Evolutionary conservation across 805 yeast species (phyloP).

Genomic region (Diddensiella santjacobensis): DNA sequence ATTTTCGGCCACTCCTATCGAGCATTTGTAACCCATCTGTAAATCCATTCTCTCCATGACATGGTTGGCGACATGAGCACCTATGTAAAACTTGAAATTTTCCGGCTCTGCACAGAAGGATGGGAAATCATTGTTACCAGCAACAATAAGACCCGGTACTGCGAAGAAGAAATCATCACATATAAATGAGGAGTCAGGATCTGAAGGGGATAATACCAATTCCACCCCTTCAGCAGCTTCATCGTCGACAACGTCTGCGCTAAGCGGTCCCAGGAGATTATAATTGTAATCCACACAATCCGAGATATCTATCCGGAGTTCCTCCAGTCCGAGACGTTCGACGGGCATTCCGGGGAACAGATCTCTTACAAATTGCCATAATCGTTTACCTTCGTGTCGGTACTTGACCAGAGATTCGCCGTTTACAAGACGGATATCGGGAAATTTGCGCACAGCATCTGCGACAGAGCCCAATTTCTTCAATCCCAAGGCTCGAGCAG

Average conservation of each 20-base stretch:
- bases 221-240: constrained; percentile 21
- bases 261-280: constrained; percentile 13
- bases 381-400: constrained; percentile 29
- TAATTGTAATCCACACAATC: constrained; percentile 17
- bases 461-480: constrained; percentile 24
- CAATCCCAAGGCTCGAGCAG: constrained; percentile 32
- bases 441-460: constrained; percentile 20
- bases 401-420: constrained; percentile 32
- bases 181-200: constrained; percentile 8
- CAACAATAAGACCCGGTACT: constrained; percentile 26
- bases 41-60: constrained; percentile 25
- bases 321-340: constrained; percentile 35
- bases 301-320: constrained; percentile 30
- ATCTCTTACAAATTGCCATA: constrained; percentile 24
- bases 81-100: constrained; percentile 24
- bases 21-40: constrained; percentile 29
- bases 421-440: constrained; percentile 27
- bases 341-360: constrained; percentile 22
- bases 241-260: constrained; percentile 16
- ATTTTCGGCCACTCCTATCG: constrained; percentile 31
- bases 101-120: constrained; percentile 1
- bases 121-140: constrained; percentile 11
- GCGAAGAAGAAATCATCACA: constrained; percentile 29
- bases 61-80: constrained; percentile 28
- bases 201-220: not conserved